Base-by-base conservation (phyloP, 2,329 filamentous ascomycete species). In the Alternaria brassicae region DNA sequence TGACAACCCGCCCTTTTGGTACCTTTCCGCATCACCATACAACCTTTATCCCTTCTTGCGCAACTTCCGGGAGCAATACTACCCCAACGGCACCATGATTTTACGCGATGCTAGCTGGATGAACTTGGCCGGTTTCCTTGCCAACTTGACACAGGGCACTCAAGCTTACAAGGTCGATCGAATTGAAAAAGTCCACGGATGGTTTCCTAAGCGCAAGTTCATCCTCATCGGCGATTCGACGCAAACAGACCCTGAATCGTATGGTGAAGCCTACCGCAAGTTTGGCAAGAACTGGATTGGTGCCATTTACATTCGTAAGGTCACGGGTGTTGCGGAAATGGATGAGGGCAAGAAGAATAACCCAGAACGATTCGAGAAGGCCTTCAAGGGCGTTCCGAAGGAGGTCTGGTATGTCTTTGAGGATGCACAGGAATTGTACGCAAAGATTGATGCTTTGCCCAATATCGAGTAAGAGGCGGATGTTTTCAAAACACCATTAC, bases 21-120 rank as follows among this genome's bases (percentile, higher is more conserved):
- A 98, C 78, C 85, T 98, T 45, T 96, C 92, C 0, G 93, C 94
- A 0, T 96, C 93, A 0, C 94, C 94, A 0, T 97, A 97, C 81
- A 97, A 96, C 69, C 85, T 98, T 9, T 97, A 97, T 73, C 90
- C 91, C 0, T 95, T 97, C 78, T 84, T 98, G 23, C 88, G 85
- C 56, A 77, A 83, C 1, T 98, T 98, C 79, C 84, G 92, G 34
- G 80, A 88, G 53, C 75, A 83, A 2, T 80, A 90, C 77, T 98
- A 89, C 73, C 91, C 90, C 0, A 85, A 84, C 3, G 94, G 94
- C 10, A 92, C 92, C 23, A 84, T 97, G 62, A 87, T 97, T 34
- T 85, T 98, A 6, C 89, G 94, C 37, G 92, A 97, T 70, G 88
- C 90, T 8, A 91, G 88, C 55, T 96, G 91, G 91, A 89, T 92